Percentiles rank a stretch among this genome's conserved stretches.
These are phyloP conservation scores for Mortierella claussenii DNA, from an alignment of 192 early-diverging fungal genomes.

Conservation along the genomic window DNA sequence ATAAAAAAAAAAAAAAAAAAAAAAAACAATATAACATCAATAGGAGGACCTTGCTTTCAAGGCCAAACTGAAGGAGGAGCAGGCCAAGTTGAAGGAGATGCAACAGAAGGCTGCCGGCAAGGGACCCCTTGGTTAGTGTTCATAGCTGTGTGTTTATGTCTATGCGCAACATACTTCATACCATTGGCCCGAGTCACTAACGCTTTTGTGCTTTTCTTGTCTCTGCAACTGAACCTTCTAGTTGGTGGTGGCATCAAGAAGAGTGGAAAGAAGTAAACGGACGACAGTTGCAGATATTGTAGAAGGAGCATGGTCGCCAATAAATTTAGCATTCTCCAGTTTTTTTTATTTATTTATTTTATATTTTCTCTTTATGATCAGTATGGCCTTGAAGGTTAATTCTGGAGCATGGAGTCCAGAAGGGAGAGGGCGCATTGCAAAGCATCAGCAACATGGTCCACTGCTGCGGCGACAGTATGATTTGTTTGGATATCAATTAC, in stretches of 20 bases:
- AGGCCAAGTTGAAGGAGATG: conserved; percentile 81
- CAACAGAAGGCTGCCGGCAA: conserved; percentile 72
- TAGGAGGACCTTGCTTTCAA: conserved; percentile 81
- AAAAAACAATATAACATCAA: neutral
- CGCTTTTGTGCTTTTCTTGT: conserved; percentile 9
- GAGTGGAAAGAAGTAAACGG: conserved; percentile 76
- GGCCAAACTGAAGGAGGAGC: conserved; percentile 82
- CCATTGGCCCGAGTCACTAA: no score
- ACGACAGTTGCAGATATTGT: neutral
- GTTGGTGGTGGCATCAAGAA: conserved; percentile 80
- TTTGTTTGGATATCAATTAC: no score
- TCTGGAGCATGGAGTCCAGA: no score
- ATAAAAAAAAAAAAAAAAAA: neutral
- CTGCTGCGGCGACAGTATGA: no score
- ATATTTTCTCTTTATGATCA: neutral
- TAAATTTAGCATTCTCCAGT: no score
- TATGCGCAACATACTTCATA: no score
- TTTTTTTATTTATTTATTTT: neutral
- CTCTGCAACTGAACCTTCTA: conserved; percentile 13
- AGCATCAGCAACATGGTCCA: no score
- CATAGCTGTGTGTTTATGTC: neutral
- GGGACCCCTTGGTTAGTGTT: conserved; percentile 70
- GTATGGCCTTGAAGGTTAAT: no score
- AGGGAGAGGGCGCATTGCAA: no score
- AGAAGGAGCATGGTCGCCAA: neutral